Evolutionary conservation across 2,329 filamentous ascomycete species (phyloP), one percentile per base, ranked within the genome.

Genomic region (Aspergillus proliferans): DNA sequence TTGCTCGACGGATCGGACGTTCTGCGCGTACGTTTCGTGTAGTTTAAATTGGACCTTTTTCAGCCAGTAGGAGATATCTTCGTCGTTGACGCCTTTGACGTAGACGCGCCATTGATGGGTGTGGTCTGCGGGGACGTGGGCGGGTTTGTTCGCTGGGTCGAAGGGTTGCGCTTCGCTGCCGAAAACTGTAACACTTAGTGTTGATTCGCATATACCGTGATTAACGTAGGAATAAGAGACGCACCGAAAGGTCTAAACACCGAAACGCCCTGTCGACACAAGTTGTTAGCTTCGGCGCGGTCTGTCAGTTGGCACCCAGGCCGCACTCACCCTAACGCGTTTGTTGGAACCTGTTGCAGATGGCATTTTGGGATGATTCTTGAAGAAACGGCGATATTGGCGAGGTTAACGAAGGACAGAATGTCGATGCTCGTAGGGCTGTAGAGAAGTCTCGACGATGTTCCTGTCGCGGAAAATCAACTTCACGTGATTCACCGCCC

Each of bases 11-110:
- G 86, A 95, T 59, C 93, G 86, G 19, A 93, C 80, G 49, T 87
- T 87, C 69, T 96, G 95, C 24, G 89, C 85, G 67, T 96, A 97
- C 8, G 92, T 96, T 70, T 97, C 91, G 76, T 96, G 92, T 14
- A 98, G 82, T 71, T 97, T 97, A 75, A 98, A 98, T 68, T 96
- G 91, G 1, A 98, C 92, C 62, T 95, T 92, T 50, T 92, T 88
- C 57, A 97, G 79, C 90, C 93, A 98, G 70, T 95, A 93, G 24
- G 88, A 90, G 57, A 97, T 86, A 65, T 95, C 88, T 52, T 88
- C 87, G 67, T 88, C 88, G 61, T 95, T 89, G 47, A 95, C 78
- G 43, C 91, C 89, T 65, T 87, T 87, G 50, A 98, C 88, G 69
- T 94, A 97, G 55, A 97, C 88, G 63, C 87, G 85, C 93, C 93